Evolutionary conservation across 257 asterid genomes (phyloP).

Genomic region (Penstemon newberryi): DNA sequence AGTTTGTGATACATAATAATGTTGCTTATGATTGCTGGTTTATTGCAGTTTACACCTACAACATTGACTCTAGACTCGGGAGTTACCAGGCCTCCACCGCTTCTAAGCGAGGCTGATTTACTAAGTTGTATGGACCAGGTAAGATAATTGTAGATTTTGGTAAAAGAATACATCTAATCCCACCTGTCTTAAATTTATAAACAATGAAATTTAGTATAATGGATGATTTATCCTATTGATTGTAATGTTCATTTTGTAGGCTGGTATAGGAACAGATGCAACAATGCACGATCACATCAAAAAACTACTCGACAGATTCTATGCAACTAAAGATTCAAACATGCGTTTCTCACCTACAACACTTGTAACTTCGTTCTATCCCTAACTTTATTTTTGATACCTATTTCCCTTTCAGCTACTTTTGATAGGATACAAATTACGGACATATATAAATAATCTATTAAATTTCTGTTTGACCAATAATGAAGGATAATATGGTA

Average conservation of each 20-base stretch:
- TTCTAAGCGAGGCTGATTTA: conserved; percentile 92
- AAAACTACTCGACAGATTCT: conserved; percentile 94
- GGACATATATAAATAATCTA: neutral
- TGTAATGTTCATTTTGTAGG: conserved; percentile 43
- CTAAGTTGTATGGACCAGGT: conserved; percentile 97
- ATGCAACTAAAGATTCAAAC: conserved; percentile 81
- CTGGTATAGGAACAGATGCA: conserved; percentile 97
- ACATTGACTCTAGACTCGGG: conserved; percentile 92
- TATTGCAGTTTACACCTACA: conserved; percentile 77
- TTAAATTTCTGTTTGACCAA: conserved; percentile 14
- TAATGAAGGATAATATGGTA: conserved; percentile 18
- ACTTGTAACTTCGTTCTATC: conserved; percentile 56
- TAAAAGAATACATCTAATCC: conserved; percentile 14
- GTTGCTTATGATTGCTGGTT: conserved; percentile 18
- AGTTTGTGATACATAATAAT: conserved; percentile 8
- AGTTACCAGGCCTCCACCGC: conserved; percentile 96
- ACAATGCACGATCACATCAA: conserved; percentile 99
- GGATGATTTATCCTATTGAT: conserved; percentile 10
- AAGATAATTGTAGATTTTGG: conserved; percentile 23
- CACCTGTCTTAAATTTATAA: conserved; percentile 16
- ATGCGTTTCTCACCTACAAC: conserved; percentile 87
- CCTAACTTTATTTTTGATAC: neutral
- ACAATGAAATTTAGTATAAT: conserved; percentile 12
- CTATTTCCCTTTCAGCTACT: conserved; percentile 14
- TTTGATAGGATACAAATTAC: conserved; percentile 2